Conservation (phyloP, 352 stramenopile genomes). For the Phytophthora cryptogea region DNA sequence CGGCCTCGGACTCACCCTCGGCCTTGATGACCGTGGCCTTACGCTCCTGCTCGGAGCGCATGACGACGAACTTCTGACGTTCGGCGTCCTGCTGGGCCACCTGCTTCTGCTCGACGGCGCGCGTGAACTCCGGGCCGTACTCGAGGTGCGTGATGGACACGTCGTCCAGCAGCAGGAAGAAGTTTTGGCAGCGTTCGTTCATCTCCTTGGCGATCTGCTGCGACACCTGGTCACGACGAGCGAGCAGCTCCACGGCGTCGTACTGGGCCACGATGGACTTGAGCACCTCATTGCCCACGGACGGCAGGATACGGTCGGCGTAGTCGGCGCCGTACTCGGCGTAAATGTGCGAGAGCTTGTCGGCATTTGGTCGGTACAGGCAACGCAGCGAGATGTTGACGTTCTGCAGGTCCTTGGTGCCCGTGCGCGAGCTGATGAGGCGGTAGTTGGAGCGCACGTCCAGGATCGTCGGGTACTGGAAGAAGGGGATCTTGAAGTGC, state of each 20-base stretch:
- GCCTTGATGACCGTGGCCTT: conserved; percentile 92
- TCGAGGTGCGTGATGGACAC: conserved; percentile 99
- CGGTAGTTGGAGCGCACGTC: conserved; percentile 98
- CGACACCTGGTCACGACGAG: conserved; percentile 98
- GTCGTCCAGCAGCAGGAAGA: conserved; percentile 99
- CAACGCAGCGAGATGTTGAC: conserved; percentile 99
- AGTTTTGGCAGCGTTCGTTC: conserved; percentile 95
- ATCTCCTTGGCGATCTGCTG: conserved; percentile 97
- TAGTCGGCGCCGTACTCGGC: conserved; percentile 97
- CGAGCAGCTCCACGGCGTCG: conserved; percentile 99
- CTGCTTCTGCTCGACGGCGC: conserved; percentile 99
- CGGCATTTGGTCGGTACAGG: conserved; percentile 92
- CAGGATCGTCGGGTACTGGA: conserved; percentile 98
- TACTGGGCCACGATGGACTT: conserved; percentile 97
- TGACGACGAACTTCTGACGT: conserved; percentile 99
- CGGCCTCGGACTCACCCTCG: conserved; percentile 98
- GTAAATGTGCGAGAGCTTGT: conserved; percentile 97
- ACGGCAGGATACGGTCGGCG: conserved; percentile 98
- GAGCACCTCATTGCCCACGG: conserved; percentile 97
- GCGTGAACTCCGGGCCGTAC: conserved; percentile 99
- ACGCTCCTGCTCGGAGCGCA: conserved; percentile 98
- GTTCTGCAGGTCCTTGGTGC: conserved; percentile 99
- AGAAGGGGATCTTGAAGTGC: conserved; percentile 99
- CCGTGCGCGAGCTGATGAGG: conserved; percentile 96
- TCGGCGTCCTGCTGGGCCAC: conserved; percentile 99